phyloP scores from a whole-genome alignment of 2,329 filamentous ascomycete species.

The Clonostachys rosea region DNA sequence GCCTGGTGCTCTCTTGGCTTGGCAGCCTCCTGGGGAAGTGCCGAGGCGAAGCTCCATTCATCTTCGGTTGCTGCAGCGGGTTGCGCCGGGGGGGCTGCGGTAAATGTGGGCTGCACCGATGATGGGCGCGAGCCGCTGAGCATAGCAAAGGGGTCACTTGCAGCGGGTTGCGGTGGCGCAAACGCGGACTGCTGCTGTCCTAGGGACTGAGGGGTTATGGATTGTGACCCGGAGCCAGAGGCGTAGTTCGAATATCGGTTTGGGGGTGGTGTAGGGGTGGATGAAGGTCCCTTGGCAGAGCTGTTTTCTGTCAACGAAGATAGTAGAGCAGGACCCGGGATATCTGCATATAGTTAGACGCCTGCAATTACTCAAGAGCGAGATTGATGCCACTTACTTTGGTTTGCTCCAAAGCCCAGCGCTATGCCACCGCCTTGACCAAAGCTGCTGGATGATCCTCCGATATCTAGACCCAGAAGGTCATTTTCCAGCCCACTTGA shows the following conservation, averaged over 20 bases:
- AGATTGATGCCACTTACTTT: conserved; percentile 44
- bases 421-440: conserved; percentile 79
- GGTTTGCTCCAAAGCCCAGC: conserved; percentile 70
- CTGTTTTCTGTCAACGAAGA: conserved; percentile 60
- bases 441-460: conserved; percentile 52
- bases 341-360: conserved; percentile 37
- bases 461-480: conserved; percentile 80
- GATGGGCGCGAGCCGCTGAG: conserved; percentile 29
- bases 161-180: conserved; percentile 28
- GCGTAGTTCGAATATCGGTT: conserved; percentile 51
- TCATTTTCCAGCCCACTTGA: conserved; percentile 79
- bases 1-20: conserved; percentile 59
- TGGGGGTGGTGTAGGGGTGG: conserved; percentile 40
- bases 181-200: conserved; percentile 31
- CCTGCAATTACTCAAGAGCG: background rate
- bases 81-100: conserved; percentile 12
- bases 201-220: conserved; percentile 47
- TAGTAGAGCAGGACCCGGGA: conserved; percentile 60
- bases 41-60: conserved; percentile 91
- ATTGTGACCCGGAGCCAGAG: conserved; percentile 45
- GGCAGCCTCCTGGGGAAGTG: conserved; percentile 59
- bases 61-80: conserved; percentile 62
- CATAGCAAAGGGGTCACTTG: conserved; percentile 39
- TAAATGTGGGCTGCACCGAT: conserved; percentile 17
- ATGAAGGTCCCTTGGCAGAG: conserved; percentile 42